Evolutionary conservation across 2,329 filamentous ascomycete genomes (phyloP).

Genomic region (Aspergillus ibericus): DNA sequence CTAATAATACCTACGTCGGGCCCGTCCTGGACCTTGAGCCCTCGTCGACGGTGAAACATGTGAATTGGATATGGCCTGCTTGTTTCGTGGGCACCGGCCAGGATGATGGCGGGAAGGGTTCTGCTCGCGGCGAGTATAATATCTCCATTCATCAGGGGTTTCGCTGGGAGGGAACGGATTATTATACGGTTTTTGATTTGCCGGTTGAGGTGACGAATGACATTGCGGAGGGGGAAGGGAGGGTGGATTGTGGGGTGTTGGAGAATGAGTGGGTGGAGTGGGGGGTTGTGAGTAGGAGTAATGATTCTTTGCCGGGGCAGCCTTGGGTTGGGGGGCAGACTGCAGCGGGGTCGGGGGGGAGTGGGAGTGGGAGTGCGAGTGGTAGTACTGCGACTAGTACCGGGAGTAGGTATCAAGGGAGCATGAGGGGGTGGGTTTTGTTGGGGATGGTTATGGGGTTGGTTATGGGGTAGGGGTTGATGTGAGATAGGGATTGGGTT

Average conservation of each 20-base stretch:
- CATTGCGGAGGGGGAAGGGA: conserved; percentile 44
- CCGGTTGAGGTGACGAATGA: conserved; percentile 68
- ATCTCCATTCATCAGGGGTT: conserved; percentile 72
- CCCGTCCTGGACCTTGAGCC: conserved; percentile 65
- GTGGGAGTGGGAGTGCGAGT: not conserved
- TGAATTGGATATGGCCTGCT: conserved; percentile 70
- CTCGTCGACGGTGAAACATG: conserved; percentile 70
- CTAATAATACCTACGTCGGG: conserved; percentile 53
- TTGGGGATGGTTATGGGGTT: conserved; percentile 6
- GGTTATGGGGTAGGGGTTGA: not conserved
- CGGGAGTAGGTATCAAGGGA: not conserved
- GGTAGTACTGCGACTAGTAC: not conserved
- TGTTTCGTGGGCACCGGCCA: conserved; percentile 64
- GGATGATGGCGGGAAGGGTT: conserved; percentile 41
- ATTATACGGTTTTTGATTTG: conserved; percentile 70
- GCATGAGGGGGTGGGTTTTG: conserved; percentile 5
- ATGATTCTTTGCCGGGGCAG: conserved; percentile 23
- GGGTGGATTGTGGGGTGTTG: conserved; percentile 25
- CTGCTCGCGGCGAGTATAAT: conserved; percentile 64
- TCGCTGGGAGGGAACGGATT: conserved; percentile 61
- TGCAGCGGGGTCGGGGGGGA: too few species aligned
- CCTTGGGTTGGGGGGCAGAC: conserved; percentile 19
- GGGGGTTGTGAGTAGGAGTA: conserved; percentile 18
- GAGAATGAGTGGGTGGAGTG: conserved; percentile 24
- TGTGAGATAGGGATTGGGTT: not conserved